A percentile compares a stretch with the other conserved stretches of the same genome.
phyloP scores from a whole-genome alignment of 192 early-diverging fungal genomes.

The Backusella luteola region DNA sequence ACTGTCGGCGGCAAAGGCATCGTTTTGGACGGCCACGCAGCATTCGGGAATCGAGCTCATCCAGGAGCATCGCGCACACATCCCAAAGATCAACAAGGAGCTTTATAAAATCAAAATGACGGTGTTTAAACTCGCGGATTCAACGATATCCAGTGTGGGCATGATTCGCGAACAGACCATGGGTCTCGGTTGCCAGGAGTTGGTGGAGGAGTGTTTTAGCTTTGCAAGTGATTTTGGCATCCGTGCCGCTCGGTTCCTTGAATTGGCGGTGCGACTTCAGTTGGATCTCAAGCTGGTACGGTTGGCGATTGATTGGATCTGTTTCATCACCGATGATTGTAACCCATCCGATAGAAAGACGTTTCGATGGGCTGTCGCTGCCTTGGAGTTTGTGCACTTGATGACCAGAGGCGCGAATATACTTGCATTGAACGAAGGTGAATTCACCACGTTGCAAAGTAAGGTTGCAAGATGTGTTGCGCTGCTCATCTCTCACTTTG shows the following conservation, averaged over 20 bases:
- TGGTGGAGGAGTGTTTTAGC: slow-evolving; percentile 68
- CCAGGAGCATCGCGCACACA: slow-evolving; percentile 56
- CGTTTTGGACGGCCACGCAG: slow-evolving; percentile 52
- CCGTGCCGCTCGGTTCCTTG: slow-evolving; percentile 57
- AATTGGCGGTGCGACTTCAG: slow-evolving; percentile 52
- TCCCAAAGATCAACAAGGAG: slow-evolving; percentile 54
- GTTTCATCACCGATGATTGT: slow-evolving; percentile 84
- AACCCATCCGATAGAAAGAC: slow-evolving; percentile 75
- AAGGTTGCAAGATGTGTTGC: slow-evolving; percentile 79
- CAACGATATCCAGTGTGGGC: slow-evolving; percentile 51
- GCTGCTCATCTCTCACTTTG: slow-evolving; percentile 79
- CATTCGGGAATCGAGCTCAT: slow-evolving; percentile 43
- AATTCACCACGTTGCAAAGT: slow-evolving; percentile 67
- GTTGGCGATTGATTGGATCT: slow-evolving; percentile 85
- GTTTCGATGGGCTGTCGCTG: slow-evolving; percentile 81
- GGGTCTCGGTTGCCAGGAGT: slow-evolving; percentile 51
- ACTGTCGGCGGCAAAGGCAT: slow-evolving; percentile 41
- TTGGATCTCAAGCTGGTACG: slow-evolving; percentile 66
- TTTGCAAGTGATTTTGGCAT: slow-evolving; percentile 72
- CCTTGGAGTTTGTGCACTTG: slow-evolving; percentile 82
- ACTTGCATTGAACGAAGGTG: slow-evolving; percentile 61
- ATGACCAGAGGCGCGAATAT: slow-evolving; percentile 73
- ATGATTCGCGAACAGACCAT: slow-evolving; percentile 51
- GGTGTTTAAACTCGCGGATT: slow-evolving; percentile 51
- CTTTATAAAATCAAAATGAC: slow-evolving; percentile 58